Percentiles rank a stretch among this genome's conserved stretches.
Conservation (phyloP, 2,329 filamentous ascomycete genomes). For the Metarhizium guizhouense region DNA sequence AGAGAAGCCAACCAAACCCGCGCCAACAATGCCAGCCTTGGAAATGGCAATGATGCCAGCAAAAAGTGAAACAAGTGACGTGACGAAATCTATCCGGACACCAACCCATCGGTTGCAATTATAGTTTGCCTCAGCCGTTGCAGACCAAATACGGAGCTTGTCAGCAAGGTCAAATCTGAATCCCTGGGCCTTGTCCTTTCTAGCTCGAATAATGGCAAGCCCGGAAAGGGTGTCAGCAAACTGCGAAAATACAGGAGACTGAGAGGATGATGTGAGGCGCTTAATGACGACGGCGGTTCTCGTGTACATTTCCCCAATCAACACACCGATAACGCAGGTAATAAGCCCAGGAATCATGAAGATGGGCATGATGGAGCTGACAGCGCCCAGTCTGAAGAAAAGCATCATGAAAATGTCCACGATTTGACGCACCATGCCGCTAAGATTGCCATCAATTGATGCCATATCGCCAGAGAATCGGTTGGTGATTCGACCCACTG, state of each 20-base stretch:
- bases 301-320: conserved; percentile 42
- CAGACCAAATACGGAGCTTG: conserved; percentile 37
- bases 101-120: conserved; percentile 51
- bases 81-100: conserved; percentile 44
- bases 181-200: conserved; percentile 35
- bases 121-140: conserved; percentile 38
- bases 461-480: conserved; percentile 48
- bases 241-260: conserved; percentile 48
- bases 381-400: conserved; percentile 35
- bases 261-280: conserved; percentile 34
- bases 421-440: conserved; percentile 33
- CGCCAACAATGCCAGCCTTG: conserved; percentile 35
- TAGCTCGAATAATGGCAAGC: conserved; percentile 41
- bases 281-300: conserved; percentile 38
- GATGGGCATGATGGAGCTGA: conserved; percentile 42
- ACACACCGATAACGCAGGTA: conserved; percentile 35
- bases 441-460: conserved; percentile 42
- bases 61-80: conserved; percentile 39
- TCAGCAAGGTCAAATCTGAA: conserved; percentile 42
- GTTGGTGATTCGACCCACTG: conserved; percentile 44
- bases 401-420: conserved; percentile 34
- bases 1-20: conserved; percentile 47
- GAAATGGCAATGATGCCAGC: conserved; percentile 45
- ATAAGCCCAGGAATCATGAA: conserved; percentile 38
- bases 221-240: conserved; percentile 45